phyloP scores from a whole-genome alignment of 179 eudicot genomes.

The Amaranthus tricolor region DNA sequence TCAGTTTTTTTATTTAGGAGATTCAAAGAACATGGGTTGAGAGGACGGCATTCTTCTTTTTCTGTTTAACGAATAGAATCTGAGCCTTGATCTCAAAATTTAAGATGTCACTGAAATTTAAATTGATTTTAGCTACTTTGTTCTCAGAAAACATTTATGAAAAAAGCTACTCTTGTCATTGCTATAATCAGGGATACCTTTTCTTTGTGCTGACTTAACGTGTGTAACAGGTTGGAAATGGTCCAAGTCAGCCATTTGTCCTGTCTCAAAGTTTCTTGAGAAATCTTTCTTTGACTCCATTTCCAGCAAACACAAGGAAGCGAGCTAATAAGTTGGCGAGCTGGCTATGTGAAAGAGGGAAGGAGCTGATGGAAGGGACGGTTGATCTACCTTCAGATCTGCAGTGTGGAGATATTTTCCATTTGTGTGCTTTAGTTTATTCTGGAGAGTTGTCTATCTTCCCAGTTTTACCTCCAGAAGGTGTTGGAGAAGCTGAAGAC shows the following conservation, averaged over 20 bases:
- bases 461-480: constrained; percentile 75
- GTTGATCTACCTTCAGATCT: constrained; percentile 61
- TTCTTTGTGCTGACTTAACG: background rate
- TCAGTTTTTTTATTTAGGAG: no score
- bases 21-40: no score
- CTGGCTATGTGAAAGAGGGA: constrained; percentile 69
- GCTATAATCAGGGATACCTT: background rate
- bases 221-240: constrained; percentile 65
- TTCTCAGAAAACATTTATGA: background rate
- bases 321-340: constrained; percentile 64
- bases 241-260: constrained; percentile 58
- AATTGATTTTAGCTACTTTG: background rate
- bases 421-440: constrained; percentile 64
- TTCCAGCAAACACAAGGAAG: constrained; percentile 80
- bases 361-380: constrained; percentile 59
- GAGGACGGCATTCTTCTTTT: no score
- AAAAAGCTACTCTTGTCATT: background rate
- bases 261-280: constrained; percentile 79
- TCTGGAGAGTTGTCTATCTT: constrained; percentile 64
- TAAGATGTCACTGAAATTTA: no score
- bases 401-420: constrained; percentile 84
- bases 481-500: constrained; percentile 90
- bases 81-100: background rate
- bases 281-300: constrained; percentile 57
- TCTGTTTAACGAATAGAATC: background rate